Percentiles rank a stretch among this genome's conserved stretches.
Evolutionary conservation across 768 basidiomycete genomes (phyloP).

Genomic region (Ramaria rubella): DNA sequence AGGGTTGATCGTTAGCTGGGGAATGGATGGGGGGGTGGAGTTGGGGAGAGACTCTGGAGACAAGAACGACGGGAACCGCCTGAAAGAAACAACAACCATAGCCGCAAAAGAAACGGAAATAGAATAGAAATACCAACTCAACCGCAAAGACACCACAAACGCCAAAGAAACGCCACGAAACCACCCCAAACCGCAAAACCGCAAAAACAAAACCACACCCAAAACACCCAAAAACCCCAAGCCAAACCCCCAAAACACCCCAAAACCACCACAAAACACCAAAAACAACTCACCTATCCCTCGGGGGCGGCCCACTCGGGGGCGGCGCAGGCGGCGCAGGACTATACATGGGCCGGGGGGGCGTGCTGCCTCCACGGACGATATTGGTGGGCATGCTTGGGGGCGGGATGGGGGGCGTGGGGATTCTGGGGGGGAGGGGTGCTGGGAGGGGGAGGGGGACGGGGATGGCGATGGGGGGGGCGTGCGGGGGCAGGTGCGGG

Average conservation of each 20-base stretch:
- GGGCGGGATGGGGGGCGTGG: slow-evolving; percentile 3
- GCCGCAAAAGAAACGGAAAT: not conserved
- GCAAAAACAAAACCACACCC: too few relatives aligned
- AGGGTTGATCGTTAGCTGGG: not conserved
- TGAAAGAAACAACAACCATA: not conserved
- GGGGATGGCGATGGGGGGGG: not conserved
- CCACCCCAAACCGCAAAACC: too few relatives aligned
- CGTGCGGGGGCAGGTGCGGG: not conserved
- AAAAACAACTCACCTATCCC: slow-evolving; percentile 5
- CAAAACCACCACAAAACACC: not conserved
- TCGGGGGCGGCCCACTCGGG: slow-evolving; percentile 6
- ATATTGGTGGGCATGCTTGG: not conserved
- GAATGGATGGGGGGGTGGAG: not conserved
- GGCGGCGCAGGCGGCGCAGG: slow-evolving; percentile 9
- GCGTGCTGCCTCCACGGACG: not conserved
- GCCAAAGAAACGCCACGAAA: too few relatives aligned
- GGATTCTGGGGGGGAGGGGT: not conserved
- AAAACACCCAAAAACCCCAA: not conserved
- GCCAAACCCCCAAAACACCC: not conserved
- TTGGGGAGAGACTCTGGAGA: too few relatives aligned
- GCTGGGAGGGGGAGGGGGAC: not conserved
- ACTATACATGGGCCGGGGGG: slow-evolving; percentile 1
- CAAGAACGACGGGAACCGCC: not conserved
- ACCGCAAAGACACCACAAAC: too few relatives aligned
- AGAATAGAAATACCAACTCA: too few relatives aligned